Base-by-base conservation (phyloP, 2,329 filamentous ascomycete genomes). In the Pseudocercospora vitis region DNA sequence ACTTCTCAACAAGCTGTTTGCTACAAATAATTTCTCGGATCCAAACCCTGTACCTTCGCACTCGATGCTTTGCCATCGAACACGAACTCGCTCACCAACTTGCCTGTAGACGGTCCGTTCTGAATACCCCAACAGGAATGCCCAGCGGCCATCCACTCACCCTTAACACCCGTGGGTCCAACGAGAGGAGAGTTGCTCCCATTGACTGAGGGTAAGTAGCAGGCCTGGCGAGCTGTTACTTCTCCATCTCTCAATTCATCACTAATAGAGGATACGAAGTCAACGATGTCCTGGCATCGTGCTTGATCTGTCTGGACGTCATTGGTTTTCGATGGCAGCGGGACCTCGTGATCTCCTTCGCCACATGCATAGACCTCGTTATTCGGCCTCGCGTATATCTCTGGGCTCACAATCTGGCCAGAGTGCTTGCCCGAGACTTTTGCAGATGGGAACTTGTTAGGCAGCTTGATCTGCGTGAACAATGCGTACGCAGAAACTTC, bases 41-140 rank as follows among this genome's bases (percentile, higher is more conserved):
- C 71, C 69, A 77, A 62, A 51, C 67, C 70, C 55, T 58, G 60
- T 19, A 77, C 63, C 58, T 71, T 67, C 54, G 71, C 76, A 68
- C 71, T 76, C 71, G 58, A 72, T 8, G 68, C 66, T 60, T 60
- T 59, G 0, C 74, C 74, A 19, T 76, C 75, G 67, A 73, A 77
- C 28, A 77, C 73, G 59, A 77, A 66, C 65, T 78, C 75, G 60
- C 66, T 70, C 47, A 78, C 64, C 61, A 75, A 53, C 61, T 73
- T 75, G 1, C 73, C 75, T 29, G 92, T 97, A 1, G 81, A 94
- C 1, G 92, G 91, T 0, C 85, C 90, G 74, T 99, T 97, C 74
- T 97, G 92, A 18, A 99, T 96, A 0, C 94, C 94, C 94, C 94
- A 99, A 74, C 92, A 97, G 1, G 91, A 96, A 76, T 99, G 94